Evolutionary conservation across 2,329 filamentous ascomycete species (phyloP), one percentile per base, ranked within the genome.

Genomic region (Elsinoe ampelina): DNA sequence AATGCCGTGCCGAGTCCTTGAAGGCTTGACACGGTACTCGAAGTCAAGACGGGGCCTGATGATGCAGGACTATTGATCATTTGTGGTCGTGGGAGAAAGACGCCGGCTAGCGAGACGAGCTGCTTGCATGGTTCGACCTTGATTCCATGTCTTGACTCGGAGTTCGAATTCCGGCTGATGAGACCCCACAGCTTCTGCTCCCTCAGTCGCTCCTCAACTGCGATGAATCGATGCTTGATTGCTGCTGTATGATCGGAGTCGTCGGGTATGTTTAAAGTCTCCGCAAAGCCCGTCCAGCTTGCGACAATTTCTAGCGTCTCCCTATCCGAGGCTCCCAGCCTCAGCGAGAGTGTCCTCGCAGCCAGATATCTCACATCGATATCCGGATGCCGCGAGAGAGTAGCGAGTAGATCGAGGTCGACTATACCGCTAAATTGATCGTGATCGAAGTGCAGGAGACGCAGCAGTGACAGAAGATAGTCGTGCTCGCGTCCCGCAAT

Each of bases 371-470:
- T 82, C 52, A 95, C 80, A 13, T 80, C 73, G 58, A 72, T 74
- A 62, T 79, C 77, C 47, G 69, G 55, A 64, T 82, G 78, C 43
- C 76, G 73, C 63, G 95, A 86, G 11, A 95, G 74, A 30, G 72
- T 71, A 71, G 90, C 84, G 42, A 95, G 76, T 61, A 81, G 80
- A 47, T 82, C 78, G 1, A 86, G 83, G 35, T 81, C 81, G 34
- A 90, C 78, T 63, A 83, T 75, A 58, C 73, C 74, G 8, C 80
- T 79, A 66, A 91, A 95, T 3, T 78, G 79, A 42, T 79, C 76
- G 62, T 80, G 77, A 67, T 96, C 85, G 66, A 87, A 87, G 65
- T 82, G 87, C 59, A 95, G 75, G 15, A 97, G 78, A 62, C 93
- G 82, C 75, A 90, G 95, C 38, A 85, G 72, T 36, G 88, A 81